Evolutionary conservation across 495 filamentous ascomycete species (phyloP), one percentile per base, ranked within the genome.

Genomic region (Evansstolkia leycettana): DNA sequence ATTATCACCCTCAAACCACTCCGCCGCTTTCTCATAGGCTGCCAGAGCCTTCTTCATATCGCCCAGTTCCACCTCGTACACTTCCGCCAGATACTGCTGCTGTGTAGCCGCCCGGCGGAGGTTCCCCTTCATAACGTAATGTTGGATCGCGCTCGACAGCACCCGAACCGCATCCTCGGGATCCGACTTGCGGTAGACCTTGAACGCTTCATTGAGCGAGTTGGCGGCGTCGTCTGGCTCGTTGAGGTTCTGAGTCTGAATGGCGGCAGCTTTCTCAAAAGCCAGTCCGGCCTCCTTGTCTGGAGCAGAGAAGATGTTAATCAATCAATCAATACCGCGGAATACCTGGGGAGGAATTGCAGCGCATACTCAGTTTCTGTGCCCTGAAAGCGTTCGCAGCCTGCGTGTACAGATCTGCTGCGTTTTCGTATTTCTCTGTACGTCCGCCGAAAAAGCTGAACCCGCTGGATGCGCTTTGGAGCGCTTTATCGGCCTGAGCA

Each of bases 201-300:
- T 88, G 67, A 81, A 90, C 17, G 84, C 85, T 49, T 82, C 76
- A 51, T 72, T 65, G 39, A 82, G 63, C 31, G 76, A 75, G 52
- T 89, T 89, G 24, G 88, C 86, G 19, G 81, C 82, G 51, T 94
- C 87, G 52, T 90, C 82, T 29, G 82, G 82, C 51, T 94, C 86
- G 54, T 82, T 85, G 28, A 93, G 70, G 39, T 85, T 75, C 32
- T 78, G 69, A 5, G 49, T 67, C 58, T 90, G 83, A 29, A 94
- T 74, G 3, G 65, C 46, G 14, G 87, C 87, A 9, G 84, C 84
- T 42, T 77, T 75, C 54, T 88, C 82, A 44, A 87, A 88, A 5
- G 80, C 73, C 41, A 72, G 64, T 9, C 85, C 87, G 15, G 87
- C 84, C 67, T 90, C 82, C 43, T 75, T 80, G 61, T 76, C 82